Conservation (phyloP, 345 rosid genomes). For the Limnanthes douglasii region DNA sequence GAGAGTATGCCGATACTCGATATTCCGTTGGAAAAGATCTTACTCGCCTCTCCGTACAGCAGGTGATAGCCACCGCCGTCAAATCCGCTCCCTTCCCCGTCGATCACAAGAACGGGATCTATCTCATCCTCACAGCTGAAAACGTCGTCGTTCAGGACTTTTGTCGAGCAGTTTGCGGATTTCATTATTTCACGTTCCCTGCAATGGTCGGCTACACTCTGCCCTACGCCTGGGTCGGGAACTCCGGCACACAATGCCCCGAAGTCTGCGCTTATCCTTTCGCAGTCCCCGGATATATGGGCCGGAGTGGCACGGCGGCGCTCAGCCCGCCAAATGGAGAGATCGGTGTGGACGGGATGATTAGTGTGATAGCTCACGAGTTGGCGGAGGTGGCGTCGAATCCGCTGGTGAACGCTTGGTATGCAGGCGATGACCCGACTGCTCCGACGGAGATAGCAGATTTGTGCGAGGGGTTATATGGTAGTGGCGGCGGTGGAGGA, state of each 20-base stretch:
- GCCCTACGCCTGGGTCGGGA: constrained; percentile 97
- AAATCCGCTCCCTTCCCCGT: constrained; percentile 60
- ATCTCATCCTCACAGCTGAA: constrained; percentile 52
- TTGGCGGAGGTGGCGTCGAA: constrained; percentile 77
- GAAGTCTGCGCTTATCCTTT: constrained; percentile 94
- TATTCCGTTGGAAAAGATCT: constrained; percentile 52
- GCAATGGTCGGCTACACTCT: constrained; percentile 92
- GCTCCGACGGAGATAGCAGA: constrained; percentile 92
- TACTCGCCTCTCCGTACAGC: constrained; percentile 72
- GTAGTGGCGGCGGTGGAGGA: constrained; percentile 92
- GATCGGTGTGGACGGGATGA: constrained; percentile 83
- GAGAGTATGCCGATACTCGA: constrained; percentile 39
- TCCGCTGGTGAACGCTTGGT: constrained; percentile 92
- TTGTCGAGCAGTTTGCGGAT: constrained; percentile 93
- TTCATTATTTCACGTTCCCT: constrained; percentile 95
- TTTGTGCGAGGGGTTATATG: constrained; percentile 79
- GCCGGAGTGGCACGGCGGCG: constrained; percentile 42
- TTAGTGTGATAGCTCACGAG: constrained; percentile 94
- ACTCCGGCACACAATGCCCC: constrained; percentile 73
- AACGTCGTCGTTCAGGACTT: constrained; percentile 81
- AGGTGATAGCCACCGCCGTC: constrained; percentile 57
- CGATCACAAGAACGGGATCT: constrained; percentile 80
- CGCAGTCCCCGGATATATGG: constrained; percentile 87
- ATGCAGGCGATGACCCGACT: constrained; percentile 95
- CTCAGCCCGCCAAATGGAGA: constrained; percentile 70